These are phyloP conservation scores for Microascus cirrosus DNA, from an alignment of 2,329 filamentous ascomycete genomes.

Conservation along the genomic window DNA sequence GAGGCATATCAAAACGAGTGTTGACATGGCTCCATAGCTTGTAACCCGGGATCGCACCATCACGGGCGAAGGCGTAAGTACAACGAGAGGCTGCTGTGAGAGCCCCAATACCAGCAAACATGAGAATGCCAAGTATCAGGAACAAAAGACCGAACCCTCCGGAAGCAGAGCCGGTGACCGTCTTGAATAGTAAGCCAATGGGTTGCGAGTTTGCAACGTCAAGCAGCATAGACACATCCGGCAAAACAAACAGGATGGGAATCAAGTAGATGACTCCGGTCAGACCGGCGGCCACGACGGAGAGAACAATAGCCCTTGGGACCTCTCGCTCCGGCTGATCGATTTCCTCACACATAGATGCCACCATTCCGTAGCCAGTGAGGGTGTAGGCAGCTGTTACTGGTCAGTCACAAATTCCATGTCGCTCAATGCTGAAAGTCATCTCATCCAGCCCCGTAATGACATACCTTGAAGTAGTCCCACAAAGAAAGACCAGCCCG, in stretches of 20 bases:
- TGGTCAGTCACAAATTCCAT: not conserved
- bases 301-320: slow-evolving; percentile 60
- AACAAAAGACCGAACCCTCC: slow-evolving; percentile 52
- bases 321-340: slow-evolving; percentile 54
- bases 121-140: slow-evolving; percentile 52
- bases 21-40: slow-evolving; percentile 50
- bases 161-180: slow-evolving; percentile 47
- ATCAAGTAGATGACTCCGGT: slow-evolving; percentile 58
- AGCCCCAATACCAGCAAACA: slow-evolving; percentile 59
- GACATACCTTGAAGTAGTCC: slow-evolving; percentile 46
- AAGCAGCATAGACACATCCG: slow-evolving; percentile 45
- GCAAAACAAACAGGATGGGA: slow-evolving; percentile 58
- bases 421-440: not conserved
- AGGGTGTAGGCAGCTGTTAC: slow-evolving; percentile 54
- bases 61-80: slow-evolving; percentile 59
- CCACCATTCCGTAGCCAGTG: slow-evolving; percentile 70
- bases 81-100: slow-evolving; percentile 58
- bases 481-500: slow-evolving; percentile 64
- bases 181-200: slow-evolving; percentile 51
- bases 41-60: slow-evolving; percentile 57
- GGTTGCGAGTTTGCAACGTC: slow-evolving; percentile 47
- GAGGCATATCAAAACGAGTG: slow-evolving; percentile 48
- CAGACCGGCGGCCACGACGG: slow-evolving; percentile 55
- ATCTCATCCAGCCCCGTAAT: not conserved
- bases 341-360: slow-evolving; percentile 69